Conservation (phyloP, 164 flowering plant genomes). For the Houttuynia cordata region DNA sequence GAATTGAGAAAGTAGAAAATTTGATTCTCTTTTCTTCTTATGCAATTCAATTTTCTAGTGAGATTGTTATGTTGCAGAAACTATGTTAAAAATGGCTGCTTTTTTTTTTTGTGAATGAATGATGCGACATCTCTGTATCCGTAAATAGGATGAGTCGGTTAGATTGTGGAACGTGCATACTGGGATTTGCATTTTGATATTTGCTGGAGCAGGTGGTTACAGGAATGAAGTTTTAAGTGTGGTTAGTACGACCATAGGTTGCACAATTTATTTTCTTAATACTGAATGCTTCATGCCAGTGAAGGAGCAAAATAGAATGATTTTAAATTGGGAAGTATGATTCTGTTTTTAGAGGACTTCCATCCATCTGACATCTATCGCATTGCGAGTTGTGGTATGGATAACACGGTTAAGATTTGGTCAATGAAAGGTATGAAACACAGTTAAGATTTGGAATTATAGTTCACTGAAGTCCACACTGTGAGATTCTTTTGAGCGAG, state of each 20-base stretch:
- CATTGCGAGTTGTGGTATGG: constrained; percentile 99
- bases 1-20: too few species aligned
- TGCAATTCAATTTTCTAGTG: too few species aligned
- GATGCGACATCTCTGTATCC: neutral
- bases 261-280: neutral
- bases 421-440: constrained; percentile 99
- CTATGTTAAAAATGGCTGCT: too few species aligned
- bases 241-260: constrained; percentile 26
- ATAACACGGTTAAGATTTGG: constrained; percentile 98
- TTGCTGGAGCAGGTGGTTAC: constrained; percentile 98
- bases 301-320: too few species aligned
- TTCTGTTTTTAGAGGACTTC: constrained; percentile 55
- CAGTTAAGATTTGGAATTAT: too few species aligned
- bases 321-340: neutral
- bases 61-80: too few species aligned
- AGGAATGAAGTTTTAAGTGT: constrained; percentile 98
- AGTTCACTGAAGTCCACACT: too few species aligned
- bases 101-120: too few species aligned
- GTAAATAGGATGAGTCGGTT: constrained; percentile 87
- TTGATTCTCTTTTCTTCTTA: too few species aligned
- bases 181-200: constrained; percentile 88
- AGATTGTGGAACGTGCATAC: constrained; percentile 96
- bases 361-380: constrained; percentile 94
- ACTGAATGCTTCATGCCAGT: too few species aligned
- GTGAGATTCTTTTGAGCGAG: too few species aligned